Evolutionary conservation across 2,329 filamentous ascomycete genomes (phyloP).

Genomic region (Aspergillus versicolor): DNA sequence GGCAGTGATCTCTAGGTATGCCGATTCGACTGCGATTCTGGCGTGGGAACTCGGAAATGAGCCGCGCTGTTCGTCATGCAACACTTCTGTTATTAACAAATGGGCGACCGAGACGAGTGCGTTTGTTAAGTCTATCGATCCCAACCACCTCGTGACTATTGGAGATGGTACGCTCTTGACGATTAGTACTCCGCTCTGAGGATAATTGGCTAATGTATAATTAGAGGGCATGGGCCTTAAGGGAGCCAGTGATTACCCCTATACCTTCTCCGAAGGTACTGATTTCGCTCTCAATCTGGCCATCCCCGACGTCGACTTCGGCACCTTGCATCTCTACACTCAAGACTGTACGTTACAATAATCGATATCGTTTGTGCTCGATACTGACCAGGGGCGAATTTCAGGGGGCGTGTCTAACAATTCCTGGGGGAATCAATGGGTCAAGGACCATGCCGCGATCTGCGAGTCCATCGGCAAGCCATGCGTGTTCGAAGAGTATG

Average conservation of each 20-base stretch:
- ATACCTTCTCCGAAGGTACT: slow-evolving; percentile 50
- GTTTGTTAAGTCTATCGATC: slow-evolving; percentile 65
- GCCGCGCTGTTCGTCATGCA: slow-evolving; percentile 61
- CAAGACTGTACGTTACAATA: slow-evolving; percentile 35
- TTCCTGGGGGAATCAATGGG: slow-evolving; percentile 49
- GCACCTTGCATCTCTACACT: slow-evolving; percentile 55
- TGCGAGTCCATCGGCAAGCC: slow-evolving; percentile 40
- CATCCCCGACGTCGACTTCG: slow-evolving; percentile 57
- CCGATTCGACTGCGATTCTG: slow-evolving; percentile 58
- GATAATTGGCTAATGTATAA: accelerated
- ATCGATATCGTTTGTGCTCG: neutral
- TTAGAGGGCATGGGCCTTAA: slow-evolving; percentile 56
- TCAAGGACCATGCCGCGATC: slow-evolving; percentile 45
- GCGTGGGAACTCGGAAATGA: slow-evolving; percentile 70
- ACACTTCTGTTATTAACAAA: slow-evolving; percentile 55
- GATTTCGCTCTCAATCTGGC: slow-evolving; percentile 55
- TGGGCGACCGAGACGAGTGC: slow-evolving; percentile 59
- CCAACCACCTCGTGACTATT: slow-evolving; percentile 60
- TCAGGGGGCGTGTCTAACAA: slow-evolving; percentile 36
- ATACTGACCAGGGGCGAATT: neutral
- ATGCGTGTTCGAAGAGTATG: slow-evolving; percentile 44
- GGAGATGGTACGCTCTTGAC: slow-evolving; percentile 47
- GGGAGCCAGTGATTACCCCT: slow-evolving; percentile 53
- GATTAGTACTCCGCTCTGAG: neutral
- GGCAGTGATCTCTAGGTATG: slow-evolving; percentile 60